Base-by-base conservation (phyloP, 306 rosid species). In the Inga leiocalycina region DNA sequence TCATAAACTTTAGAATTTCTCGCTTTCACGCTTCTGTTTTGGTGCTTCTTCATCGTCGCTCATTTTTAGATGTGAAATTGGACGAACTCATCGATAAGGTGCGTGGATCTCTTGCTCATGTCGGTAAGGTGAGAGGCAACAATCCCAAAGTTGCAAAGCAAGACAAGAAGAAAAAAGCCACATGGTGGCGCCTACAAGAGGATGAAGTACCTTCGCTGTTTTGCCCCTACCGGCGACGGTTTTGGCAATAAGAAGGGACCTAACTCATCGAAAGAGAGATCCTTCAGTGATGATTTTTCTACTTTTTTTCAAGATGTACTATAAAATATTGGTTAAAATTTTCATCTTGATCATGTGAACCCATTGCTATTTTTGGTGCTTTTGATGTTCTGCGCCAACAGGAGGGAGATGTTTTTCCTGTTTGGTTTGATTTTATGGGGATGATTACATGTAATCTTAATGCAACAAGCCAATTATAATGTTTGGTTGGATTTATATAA, bases 121-220 rank as follows among this genome's bases (percentile, higher is more conserved):
- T 14, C 1, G 72, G 72, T 67, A 67, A 67, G 46, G 46, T 67
- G 46, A 67, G 72, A 37, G 72, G 46, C 72, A 45, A 67, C 35
- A 67, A 43, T 67, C 72, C 72, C 16, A 67, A 67, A 37, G 72
- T 67, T 39, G 46, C 46, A 2, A 67, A 35, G 46, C 44, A 67
- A 67, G 72, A 67, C 14, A 35, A 67, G 24, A 67, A 67, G 72
- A 67, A 67, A 67, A 46, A 67, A 67, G 72, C 46, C 46, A 2
- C 46, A 27, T 13, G 22, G 72, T 14, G 46, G 46, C 2, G 72
- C 72, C 13, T 14, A 67, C 27, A 67, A 66, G 44, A n/a, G 73
- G 22, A 68, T 68, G 73, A 48, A 68, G 3, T 68, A 68, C 46
- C 37, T 37, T 10, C 48, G 48, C 48, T 30, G 48, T 6, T 68